Evolutionary conservation across 495 filamentous ascomycete genomes (phyloP).

Genomic region (Neurospora tetrasperma): DNA sequence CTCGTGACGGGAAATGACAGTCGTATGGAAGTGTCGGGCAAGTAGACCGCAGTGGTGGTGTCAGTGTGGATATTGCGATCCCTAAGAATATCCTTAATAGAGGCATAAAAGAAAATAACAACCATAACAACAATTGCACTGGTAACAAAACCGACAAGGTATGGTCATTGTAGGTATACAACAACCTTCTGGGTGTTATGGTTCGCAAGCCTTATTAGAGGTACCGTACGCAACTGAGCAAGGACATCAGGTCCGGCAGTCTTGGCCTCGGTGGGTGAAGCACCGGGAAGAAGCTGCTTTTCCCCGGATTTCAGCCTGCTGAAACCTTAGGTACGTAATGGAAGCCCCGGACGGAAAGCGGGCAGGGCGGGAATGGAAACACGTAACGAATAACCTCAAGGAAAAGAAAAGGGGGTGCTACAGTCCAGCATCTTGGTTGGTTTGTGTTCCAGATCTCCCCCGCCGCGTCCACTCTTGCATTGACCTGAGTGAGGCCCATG

Average conservation of each 20-base stretch:
- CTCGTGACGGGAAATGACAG: neutral
- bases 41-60: neutral
- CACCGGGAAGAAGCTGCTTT: neutral
- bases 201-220: neutral
- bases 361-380: neutral
- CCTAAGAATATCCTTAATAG: no score
- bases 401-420: neutral
- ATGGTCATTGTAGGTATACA: neutral
- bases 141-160: neutral
- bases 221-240: neutral
- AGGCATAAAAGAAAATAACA: no score
- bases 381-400: neutral
- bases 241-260: neutral
- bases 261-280: neutral
- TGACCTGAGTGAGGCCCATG: neutral
- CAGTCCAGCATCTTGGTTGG: neutral
- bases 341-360: neutral
- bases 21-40: neutral
- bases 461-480: neutral
- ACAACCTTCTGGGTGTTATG: neutral
- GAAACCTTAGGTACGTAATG: neutral
- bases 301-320: neutral
- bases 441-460: neutral
- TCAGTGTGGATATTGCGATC: no score
- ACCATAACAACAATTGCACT: no score